Evolutionary conservation across 192 early-diverging fungal species (phyloP).

Genomic region (Coemansia sp.): DNA sequence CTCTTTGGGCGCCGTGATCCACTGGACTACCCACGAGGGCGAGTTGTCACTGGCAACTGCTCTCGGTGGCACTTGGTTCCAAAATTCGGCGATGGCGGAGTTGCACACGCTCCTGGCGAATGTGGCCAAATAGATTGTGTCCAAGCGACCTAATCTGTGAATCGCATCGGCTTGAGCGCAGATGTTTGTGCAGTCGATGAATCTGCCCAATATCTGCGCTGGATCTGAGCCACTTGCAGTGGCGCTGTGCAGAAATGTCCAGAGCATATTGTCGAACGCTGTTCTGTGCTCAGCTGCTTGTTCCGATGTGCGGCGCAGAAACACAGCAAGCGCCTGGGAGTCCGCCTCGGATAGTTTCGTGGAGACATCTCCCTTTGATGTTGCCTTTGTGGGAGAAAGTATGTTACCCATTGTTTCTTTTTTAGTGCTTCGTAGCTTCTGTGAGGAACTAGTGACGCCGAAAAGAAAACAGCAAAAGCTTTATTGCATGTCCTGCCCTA

Average conservation of each 20-base stretch:
- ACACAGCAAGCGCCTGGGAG: conserved; percentile 1
- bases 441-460: background rate
- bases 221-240: background rate
- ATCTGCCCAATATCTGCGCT: background rate
- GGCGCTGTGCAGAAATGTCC: background rate
- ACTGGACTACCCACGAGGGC: conserved; percentile 11
- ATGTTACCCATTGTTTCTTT: conserved; percentile 1
- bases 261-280: background rate
- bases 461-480: background rate
- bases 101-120: conserved; percentile 13
- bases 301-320: background rate
- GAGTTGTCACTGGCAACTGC: background rate
- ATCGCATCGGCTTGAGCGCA: background rate
- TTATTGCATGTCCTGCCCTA: background rate
- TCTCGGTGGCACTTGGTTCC: background rate
- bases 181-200: background rate
- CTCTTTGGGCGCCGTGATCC: conserved; percentile 3
- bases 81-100: conserved; percentile 10
- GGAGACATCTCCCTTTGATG: background rate
- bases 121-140: background rate
- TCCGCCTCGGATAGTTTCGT: background rate
- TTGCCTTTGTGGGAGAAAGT: background rate
- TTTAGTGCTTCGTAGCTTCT: background rate
- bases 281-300: background rate
- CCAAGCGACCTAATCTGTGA: background rate